phyloP scores from a whole-genome alignment of 805 yeast genomes.

The Saccharomycopsis sp. region DNA sequence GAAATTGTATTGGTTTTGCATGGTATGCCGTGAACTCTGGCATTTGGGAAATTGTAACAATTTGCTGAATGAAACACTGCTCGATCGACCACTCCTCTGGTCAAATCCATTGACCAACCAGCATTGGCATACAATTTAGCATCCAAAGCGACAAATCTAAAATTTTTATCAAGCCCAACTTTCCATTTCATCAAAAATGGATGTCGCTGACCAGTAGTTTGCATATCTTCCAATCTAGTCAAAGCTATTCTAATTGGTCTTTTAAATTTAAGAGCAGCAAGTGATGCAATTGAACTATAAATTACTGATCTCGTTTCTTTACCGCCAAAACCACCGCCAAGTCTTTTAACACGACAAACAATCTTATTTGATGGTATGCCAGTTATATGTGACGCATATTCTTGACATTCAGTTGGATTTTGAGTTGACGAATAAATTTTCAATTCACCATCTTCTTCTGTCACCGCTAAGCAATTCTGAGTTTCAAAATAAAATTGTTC shows the following conservation, averaged over 20 bases:
- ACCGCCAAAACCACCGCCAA: constrained; percentile 48
- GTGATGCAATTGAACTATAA: constrained; percentile 33
- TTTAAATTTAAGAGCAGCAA: constrained; percentile 37
- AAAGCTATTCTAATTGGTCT: constrained; percentile 37
- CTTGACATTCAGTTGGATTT: constrained; percentile 40
- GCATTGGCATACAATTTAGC: constrained; percentile 38
- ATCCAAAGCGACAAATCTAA: constrained; percentile 35
- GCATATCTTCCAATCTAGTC: constrained; percentile 39
- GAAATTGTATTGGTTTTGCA: constrained; percentile 41
- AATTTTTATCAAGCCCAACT: constrained; percentile 35
- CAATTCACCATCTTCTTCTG: constrained; percentile 41
- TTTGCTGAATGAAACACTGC: constrained; percentile 39
- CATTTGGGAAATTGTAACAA: constrained; percentile 38
- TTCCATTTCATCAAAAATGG: constrained; percentile 39
- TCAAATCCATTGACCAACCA: constrained; percentile 43
- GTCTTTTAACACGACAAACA: constrained; percentile 35
- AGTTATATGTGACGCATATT: constrained; percentile 35
- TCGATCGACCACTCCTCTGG: constrained; percentile 43
- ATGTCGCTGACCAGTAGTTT: constrained; percentile 40
- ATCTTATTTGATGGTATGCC: constrained; percentile 37
- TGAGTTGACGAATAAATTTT: constrained; percentile 39
- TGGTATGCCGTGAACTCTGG: constrained; percentile 32
- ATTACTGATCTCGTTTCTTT: constrained; percentile 39
- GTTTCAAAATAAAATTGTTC: constrained; percentile 45
- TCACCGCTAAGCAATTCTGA: constrained; percentile 37